Evolutionary conservation across 2,329 filamentous ascomycete species (phyloP).

Genomic region (Bimuria novae-zelandiae): DNA sequence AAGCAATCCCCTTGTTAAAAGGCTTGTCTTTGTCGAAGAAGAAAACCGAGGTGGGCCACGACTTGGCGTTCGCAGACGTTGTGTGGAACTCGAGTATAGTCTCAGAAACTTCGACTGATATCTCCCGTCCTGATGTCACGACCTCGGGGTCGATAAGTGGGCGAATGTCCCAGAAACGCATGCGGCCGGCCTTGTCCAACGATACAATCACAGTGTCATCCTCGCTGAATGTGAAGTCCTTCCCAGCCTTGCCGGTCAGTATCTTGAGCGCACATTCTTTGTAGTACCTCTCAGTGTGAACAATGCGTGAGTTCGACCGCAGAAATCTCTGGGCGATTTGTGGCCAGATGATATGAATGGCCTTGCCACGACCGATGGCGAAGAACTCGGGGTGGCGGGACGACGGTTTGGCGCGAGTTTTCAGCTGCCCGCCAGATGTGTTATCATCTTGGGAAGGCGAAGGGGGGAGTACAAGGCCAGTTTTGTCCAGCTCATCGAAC

Average conservation of each 20-base stretch:
- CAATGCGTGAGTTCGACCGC: constrained; percentile 59
- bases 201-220: constrained; percentile 94
- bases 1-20: constrained; percentile 84
- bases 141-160: constrained; percentile 64
- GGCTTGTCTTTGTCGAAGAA: constrained; percentile 96
- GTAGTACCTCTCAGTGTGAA: constrained; percentile 86
- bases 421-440: constrained; percentile 86
- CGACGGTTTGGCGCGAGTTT: constrained; percentile 91
- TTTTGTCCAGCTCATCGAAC: constrained; percentile 78
- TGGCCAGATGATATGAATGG: constrained; percentile 83
- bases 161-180: constrained; percentile 98
- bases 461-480: constrained; percentile 87
- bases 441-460: constrained; percentile 86
- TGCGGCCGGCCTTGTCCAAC: constrained; percentile 91
- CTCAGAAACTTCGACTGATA: constrained; percentile 76
- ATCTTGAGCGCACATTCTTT: constrained; percentile 89
- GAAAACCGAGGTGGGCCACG: constrained; percentile 93
- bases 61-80: constrained; percentile 86
- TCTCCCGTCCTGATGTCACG: constrained; percentile 48
- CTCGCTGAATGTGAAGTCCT: constrained; percentile 97
- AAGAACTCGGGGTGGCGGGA: constrained; percentile 91
- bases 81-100: constrained; percentile 87
- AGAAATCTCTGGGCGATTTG: constrained; percentile 59
- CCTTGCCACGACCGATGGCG: constrained; percentile 92
- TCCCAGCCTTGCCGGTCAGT: constrained; percentile 95